Evolutionary conservation across 495 filamentous ascomycete species (phyloP).

Genomic region (Penicillium riverlandense): DNA sequence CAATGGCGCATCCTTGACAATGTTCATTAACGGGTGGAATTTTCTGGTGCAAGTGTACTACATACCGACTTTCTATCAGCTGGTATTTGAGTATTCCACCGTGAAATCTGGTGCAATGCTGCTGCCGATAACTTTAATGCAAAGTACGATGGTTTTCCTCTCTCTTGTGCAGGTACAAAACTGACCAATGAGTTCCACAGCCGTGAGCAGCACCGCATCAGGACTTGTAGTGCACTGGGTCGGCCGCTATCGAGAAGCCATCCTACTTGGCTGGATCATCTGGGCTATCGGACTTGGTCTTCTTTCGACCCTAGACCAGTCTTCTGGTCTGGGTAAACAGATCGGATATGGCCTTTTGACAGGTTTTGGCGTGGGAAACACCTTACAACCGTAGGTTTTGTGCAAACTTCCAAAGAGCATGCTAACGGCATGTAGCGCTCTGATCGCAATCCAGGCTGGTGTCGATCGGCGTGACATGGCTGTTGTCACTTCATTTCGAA

Average conservation of each 20-base stretch:
- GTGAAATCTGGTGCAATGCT: conserved; percentile 45
- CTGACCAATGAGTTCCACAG: conserved; percentile 8
- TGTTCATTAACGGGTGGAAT: conserved; percentile 51
- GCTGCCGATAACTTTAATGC: conserved; percentile 45
- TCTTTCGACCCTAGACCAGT: conserved; percentile 44
- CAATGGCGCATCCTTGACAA: conserved; percentile 45
- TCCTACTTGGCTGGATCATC: conserved; percentile 43
- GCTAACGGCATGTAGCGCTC: conserved; percentile 12
- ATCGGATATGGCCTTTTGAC: conserved; percentile 46
- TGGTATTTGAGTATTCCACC: conserved; percentile 45
- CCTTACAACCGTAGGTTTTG: conserved; percentile 40
- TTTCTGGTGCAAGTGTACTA: conserved; percentile 49
- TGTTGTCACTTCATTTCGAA: conserved; percentile 46
- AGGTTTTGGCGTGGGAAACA: conserved; percentile 46
- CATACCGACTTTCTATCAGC: conserved; percentile 49
- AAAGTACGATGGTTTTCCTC: conserved; percentile 23
- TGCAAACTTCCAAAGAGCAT: neutral
- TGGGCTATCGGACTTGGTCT: conserved; percentile 48
- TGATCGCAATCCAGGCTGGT: conserved; percentile 47
- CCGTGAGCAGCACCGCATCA: conserved; percentile 42
- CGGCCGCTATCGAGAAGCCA: conserved; percentile 46
- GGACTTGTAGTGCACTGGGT: conserved; percentile 45
- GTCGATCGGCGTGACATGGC: conserved; percentile 48
- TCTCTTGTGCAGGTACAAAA: neutral
- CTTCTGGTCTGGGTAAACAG: conserved; percentile 43